Evolutionary conservation across 805 yeast species (phyloP), one percentile per base, ranked within the genome.

Genomic region (Yueomyces sinensis): DNA sequence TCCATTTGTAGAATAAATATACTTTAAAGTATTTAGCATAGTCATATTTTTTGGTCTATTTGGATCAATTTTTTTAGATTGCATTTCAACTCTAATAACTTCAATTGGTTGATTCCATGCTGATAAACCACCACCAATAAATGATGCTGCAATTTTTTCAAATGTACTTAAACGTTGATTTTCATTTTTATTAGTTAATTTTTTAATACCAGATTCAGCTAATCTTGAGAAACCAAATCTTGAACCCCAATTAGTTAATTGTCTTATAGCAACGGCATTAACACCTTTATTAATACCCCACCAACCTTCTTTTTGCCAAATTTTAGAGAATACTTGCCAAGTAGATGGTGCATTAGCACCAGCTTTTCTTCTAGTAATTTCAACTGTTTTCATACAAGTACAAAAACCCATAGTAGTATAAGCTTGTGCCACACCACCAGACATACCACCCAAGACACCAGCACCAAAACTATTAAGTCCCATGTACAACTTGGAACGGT

Each of bases 71-170:
- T 87, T 84, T 65, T 81, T 80, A 37, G 94, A 80, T 65, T 91
- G 98, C 96, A 91, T 86, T 63, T 91, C 98, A 15, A 91, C 94
- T 61, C 98, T 76, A 45, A 87, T 81, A 36, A 91, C 98, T 64
- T 91, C 98, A 51, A 91, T 86, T 28, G 97, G 98, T 65, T 91
- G 98, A 63, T 91, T 91, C 97, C 98, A 91, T 14, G 97, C 95
- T 39, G 89, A 76, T 44, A 91, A 72, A 44, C 95, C 96, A 65
- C 98, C 98, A 72, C 98, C 98, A 41, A 91, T 63, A 9, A 81
- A 82, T 14, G 93, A 76, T 4, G 94, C 84, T 18, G 71, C 63
- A 37, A 91, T 79, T 62, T 87, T 87, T 58, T 91, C 97, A 17
- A 64, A 47, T 1, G 93, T 82, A 41, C 66, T 60, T 46, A 91